Conservation (phyloP, 345 rosid genomes). For the Salix caprea region DNA sequence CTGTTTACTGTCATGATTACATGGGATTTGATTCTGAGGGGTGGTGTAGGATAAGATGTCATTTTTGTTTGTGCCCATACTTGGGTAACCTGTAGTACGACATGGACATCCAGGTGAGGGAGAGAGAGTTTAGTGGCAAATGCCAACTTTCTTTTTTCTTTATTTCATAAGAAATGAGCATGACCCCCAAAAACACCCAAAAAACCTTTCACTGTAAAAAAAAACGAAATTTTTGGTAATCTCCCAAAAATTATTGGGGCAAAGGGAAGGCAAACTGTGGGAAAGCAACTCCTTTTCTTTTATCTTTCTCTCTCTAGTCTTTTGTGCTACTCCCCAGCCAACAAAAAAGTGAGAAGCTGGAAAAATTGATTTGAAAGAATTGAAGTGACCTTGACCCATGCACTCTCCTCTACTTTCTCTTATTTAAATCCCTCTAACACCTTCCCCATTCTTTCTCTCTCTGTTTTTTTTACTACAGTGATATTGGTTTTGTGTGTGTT, state of each 20-base stretch:
- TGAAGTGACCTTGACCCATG: slow-evolving; percentile 30
- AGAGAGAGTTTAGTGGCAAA: background rate
- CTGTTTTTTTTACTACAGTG: background rate
- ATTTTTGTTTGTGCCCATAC: slow-evolving; percentile 9
- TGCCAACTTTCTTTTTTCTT: slow-evolving; percentile 4
- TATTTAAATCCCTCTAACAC: background rate
- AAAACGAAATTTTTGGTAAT: background rate
- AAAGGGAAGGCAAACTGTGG: slow-evolving; percentile 16
- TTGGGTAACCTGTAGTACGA: background rate
- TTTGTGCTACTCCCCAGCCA: slow-evolving; percentile 30
- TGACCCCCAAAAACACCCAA: background rate
- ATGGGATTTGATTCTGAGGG: background rate
- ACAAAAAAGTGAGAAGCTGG: slow-evolving; percentile 24
- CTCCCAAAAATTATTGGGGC: slow-evolving; percentile 27
- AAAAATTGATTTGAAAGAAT: slow-evolving; percentile 25
- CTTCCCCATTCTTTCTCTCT: background rate
- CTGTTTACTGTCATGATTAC: background rate
- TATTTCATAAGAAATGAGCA: slow-evolving; percentile 15
- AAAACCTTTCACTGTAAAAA: background rate
- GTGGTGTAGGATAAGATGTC: slow-evolving; percentile 17
- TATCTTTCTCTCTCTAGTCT: slow-evolving; percentile 2
- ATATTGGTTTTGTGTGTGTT: background rate
- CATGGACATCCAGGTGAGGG: background rate
- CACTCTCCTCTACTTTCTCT: slow-evolving; percentile 1
- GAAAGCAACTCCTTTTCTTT: slow-evolving; percentile 31